A percentile compares a stretch with the other conserved stretches of the same genome.
phyloP scores from a whole-genome alignment of 306 rosid genomes.

The Castanospermum australe region DNA sequence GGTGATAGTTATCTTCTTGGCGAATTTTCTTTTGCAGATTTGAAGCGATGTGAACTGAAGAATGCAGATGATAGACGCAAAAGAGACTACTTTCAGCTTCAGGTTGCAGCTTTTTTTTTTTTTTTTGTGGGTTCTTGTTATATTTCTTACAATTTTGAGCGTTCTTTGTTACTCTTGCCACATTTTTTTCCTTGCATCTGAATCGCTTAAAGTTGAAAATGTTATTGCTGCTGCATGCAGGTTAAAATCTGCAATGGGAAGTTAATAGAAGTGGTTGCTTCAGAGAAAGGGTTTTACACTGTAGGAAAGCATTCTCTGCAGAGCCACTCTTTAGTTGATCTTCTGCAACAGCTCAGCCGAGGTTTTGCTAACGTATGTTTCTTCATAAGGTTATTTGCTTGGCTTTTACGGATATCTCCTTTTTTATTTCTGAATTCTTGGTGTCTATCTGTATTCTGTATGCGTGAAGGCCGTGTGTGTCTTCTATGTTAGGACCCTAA shows the following conservation, averaged over 20 bases:
- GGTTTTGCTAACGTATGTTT: constrained; percentile 80
- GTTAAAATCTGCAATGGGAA: constrained; percentile 90
- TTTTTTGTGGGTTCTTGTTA: neutral
- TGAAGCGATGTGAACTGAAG: constrained; percentile 61
- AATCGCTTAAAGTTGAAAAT: constrained; percentile 3
- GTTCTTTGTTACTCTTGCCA: neutral
- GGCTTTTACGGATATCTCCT: neutral
- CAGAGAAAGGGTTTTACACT: constrained; percentile 83
- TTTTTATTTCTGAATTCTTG: neutral
- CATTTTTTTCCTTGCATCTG: neutral
- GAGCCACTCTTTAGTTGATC: constrained; percentile 86
- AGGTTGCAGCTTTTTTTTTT: constrained; percentile 39
- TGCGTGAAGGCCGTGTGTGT: too few relatives aligned
- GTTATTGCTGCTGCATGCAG: constrained; percentile 48
- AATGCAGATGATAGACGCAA: constrained; percentile 47
- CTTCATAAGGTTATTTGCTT: neutral
- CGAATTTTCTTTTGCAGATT: constrained; percentile 37
- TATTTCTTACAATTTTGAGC: neutral
- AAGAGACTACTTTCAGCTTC: constrained; percentile 72
- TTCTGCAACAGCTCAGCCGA: constrained; percentile 89
- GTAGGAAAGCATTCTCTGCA: constrained; percentile 69
- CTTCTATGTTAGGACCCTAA: neutral
- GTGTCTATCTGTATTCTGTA: neutral
- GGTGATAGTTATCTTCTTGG: too few relatives aligned
- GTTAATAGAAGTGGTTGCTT: constrained; percentile 73